phyloP scores from a whole-genome alignment of 768 basidiomycete species.

The Lactarius quietus region DNA sequence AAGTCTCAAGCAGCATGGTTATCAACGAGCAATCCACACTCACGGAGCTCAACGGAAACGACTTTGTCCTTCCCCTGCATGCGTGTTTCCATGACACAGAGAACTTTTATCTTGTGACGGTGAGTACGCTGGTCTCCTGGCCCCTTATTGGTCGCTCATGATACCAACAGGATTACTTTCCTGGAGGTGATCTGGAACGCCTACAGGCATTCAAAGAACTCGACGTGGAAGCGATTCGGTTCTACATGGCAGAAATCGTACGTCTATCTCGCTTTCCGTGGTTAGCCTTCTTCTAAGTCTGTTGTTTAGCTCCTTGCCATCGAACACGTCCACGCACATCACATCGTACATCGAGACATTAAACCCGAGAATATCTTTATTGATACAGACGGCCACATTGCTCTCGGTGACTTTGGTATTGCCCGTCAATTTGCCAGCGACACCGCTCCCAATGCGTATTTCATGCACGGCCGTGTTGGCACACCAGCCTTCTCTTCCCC shows the following conservation, averaged over 20 bases:
- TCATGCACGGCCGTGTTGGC: slow-evolving; percentile 8
- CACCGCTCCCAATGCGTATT: slow-evolving; percentile 43
- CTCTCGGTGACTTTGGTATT: slow-evolving; percentile 97
- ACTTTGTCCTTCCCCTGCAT: slow-evolving; percentile 18
- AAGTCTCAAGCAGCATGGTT: slow-evolving; percentile 4
- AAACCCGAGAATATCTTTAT: slow-evolving; percentile 98
- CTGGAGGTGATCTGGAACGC: slow-evolving; percentile 12
- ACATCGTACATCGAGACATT: slow-evolving; percentile 98
- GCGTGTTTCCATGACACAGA: slow-evolving; percentile 22
- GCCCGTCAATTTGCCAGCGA: slow-evolving; percentile 88
- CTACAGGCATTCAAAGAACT: background rate
- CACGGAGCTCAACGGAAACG: slow-evolving; percentile 6
- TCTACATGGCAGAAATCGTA: slow-evolving; percentile 24
- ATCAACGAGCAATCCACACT: slow-evolving; percentile 11
- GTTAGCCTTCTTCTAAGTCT: background rate
- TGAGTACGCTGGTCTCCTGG: background rate
- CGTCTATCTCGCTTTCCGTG: background rate
- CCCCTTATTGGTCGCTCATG: background rate
- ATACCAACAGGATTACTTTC: slow-evolving; percentile 15
- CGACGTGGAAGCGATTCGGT: slow-evolving; percentile 11
- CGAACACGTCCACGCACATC: slow-evolving; percentile 78
- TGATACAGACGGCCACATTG: slow-evolving; percentile 75
- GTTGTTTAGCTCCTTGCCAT: slow-evolving; percentile 19
- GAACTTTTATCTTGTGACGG: slow-evolving; percentile 17
- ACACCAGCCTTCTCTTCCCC: slow-evolving; percentile 23